phyloP scores from a whole-genome alignment of 805 yeast species.

The Nakazawaea laoshanensis region DNA sequence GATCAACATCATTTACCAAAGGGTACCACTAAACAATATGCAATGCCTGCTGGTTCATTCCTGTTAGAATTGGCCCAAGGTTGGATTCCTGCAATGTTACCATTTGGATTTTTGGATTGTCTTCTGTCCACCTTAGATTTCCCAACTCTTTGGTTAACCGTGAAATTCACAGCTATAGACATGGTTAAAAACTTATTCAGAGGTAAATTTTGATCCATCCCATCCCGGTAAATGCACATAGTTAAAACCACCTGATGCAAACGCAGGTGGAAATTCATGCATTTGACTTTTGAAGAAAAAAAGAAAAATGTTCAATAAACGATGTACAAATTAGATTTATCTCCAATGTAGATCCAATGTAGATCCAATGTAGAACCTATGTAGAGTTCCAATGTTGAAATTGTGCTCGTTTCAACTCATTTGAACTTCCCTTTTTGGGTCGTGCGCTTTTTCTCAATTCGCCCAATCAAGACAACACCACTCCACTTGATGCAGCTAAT shows the following conservation, averaged over 20 bases:
- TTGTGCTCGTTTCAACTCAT: too few relatives aligned
- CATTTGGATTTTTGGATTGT: constrained; percentile 85
- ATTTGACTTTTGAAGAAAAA: too few relatives aligned
- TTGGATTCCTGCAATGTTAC: constrained; percentile 97
- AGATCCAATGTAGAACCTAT: background rate
- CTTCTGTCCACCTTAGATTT: constrained; percentile 75
- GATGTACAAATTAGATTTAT: too few relatives aligned
- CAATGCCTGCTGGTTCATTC: constrained; percentile 74
- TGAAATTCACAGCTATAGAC: constrained; percentile 65
- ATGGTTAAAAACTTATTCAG: constrained; percentile 60
- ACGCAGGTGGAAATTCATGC: too few relatives aligned
- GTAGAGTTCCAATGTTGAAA: too few relatives aligned
- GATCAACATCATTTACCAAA: constrained; percentile 71
- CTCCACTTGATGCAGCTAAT: background rate
- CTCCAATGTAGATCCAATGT: too few relatives aligned
- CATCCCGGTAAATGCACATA: too few relatives aligned
- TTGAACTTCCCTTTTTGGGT: too few relatives aligned
- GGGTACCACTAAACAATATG: constrained; percentile 76
- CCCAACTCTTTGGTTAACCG: constrained; percentile 59
- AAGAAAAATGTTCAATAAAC: too few relatives aligned
- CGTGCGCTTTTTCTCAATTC: background rate
- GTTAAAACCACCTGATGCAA: too few relatives aligned
- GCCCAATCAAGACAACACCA: background rate
- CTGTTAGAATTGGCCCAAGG: constrained; percentile 97
- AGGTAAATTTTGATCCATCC: constrained; percentile 74